Conservation (phyloP, 352 stramenopile genomes). For the Phytophthora constricta region DNA sequence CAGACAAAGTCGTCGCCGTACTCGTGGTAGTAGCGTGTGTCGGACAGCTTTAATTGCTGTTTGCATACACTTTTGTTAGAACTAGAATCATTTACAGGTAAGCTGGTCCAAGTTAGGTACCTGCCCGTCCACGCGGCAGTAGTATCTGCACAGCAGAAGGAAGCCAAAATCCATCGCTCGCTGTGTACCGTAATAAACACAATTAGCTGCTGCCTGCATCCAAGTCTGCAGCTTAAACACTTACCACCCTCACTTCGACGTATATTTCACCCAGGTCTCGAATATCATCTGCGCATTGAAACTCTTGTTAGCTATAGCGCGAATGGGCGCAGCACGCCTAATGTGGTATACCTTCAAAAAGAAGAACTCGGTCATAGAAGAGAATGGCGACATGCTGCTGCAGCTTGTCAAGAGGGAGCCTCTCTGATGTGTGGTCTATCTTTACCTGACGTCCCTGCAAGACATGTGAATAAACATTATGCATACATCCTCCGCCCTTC, state of each 20-base stretch:
- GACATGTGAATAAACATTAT: neutral
- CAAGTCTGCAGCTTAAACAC: slow-evolving; percentile 1
- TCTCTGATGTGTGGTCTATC: slow-evolving; percentile 32
- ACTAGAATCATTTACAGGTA: neutral
- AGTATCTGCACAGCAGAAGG: slow-evolving; percentile 69
- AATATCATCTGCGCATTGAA: slow-evolving; percentile 68
- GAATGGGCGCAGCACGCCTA: neutral
- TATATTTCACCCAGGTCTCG: slow-evolving; percentile 72
- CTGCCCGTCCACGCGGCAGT: slow-evolving; percentile 66
- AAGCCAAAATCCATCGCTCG: slow-evolving; percentile 75
- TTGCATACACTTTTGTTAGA: neutral
- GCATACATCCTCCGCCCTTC: too few relatives aligned
- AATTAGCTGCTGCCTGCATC: neutral
- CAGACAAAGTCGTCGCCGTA: slow-evolving; percentile 61
- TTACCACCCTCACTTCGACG: slow-evolving; percentile 61
- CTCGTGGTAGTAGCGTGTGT: slow-evolving; percentile 74
- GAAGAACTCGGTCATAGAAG: slow-evolving; percentile 62
- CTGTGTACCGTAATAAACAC: slow-evolving; percentile 26
- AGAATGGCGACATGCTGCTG: slow-evolving; percentile 58
- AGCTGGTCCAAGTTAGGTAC: slow-evolving; percentile 22
- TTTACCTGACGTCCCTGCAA: slow-evolving; percentile 8
- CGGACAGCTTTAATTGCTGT: slow-evolving; percentile 53
- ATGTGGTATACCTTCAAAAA: slow-evolving; percentile 60
- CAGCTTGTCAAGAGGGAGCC: slow-evolving; percentile 59
- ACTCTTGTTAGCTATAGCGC: neutral